Conservation (phyloP, 1,284 basidiomycete genomes). For the Filobasidium uniguttulatum region DNA sequence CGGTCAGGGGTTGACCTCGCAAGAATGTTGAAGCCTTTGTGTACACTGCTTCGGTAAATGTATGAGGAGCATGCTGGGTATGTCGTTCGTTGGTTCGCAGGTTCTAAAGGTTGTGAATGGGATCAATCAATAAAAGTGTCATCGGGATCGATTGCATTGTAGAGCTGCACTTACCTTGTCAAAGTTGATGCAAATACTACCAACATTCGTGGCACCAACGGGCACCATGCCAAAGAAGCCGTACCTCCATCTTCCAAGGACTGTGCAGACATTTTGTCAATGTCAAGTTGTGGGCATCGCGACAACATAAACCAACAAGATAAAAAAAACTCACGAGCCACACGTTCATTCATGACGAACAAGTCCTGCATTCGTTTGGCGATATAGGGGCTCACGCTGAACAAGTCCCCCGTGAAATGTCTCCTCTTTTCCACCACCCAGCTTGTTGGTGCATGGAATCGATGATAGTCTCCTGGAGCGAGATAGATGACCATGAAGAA, state of each 20-base stretch:
- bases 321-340: constrained; percentile 43
- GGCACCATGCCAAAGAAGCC: constrained; percentile 97
- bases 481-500: constrained; percentile 95
- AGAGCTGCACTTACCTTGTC: constrained; percentile 50
- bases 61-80: constrained; percentile 61
- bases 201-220: constrained; percentile 96
- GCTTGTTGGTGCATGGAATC: constrained; percentile 87
- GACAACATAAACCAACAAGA: neutral
- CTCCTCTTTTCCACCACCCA: constrained; percentile 95
- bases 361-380: constrained; percentile 80
- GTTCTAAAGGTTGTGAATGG: constrained; percentile 24
- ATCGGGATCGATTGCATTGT: constrained; percentile 1
- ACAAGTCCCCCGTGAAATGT: constrained; percentile 92
- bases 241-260: constrained; percentile 89
- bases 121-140: neutral
- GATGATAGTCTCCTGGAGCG: constrained; percentile 95
- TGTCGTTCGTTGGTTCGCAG: constrained; percentile 69
- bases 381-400: constrained; percentile 93
- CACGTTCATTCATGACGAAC: constrained; percentile 94
- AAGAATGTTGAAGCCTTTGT: constrained; percentile 63
- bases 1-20: constrained; percentile 70
- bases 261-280: neutral
- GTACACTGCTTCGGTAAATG: constrained; percentile 86
- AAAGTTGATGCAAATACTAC: constrained; percentile 92
- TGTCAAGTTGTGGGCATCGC: neutral